Conservation (phyloP, 495 filamentous ascomycete species). For the Hypomontagnella monticulosa region DNA sequence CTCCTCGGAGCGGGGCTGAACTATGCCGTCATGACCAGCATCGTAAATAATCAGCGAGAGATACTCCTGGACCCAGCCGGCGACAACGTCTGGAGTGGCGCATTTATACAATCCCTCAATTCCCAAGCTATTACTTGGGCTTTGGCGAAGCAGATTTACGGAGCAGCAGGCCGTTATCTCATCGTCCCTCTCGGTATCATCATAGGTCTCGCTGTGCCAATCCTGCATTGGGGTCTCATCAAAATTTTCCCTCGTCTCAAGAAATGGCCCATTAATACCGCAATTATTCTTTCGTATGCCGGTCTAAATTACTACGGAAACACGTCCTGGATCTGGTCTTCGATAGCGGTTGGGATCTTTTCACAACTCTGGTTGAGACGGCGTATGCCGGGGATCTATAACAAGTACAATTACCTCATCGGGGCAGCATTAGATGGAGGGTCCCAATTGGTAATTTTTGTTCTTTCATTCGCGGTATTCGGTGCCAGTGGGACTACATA, state of each 20-base stretch:
- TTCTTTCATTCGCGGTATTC: constrained; percentile 68
- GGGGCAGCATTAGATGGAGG: constrained; percentile 66
- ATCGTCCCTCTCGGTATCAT: constrained; percentile 60
- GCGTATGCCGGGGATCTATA: constrained; percentile 60
- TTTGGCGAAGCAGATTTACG: constrained; percentile 55
- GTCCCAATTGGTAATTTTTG: constrained; percentile 60
- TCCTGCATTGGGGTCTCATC: constrained; percentile 54
- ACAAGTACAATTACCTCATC: constrained; percentile 67
- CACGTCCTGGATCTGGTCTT: constrained; percentile 54
- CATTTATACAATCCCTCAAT: constrained; percentile 51
- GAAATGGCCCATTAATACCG: constrained; percentile 48
- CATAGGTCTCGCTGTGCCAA: constrained; percentile 53
- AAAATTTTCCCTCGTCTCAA: constrained; percentile 48
- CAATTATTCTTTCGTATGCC: constrained; percentile 56
- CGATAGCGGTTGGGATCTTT: constrained; percentile 52
- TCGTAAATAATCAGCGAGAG: constrained; percentile 46
- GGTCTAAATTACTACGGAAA: constrained; percentile 58
- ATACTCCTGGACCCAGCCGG: constrained; percentile 45
- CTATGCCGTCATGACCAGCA: constrained; percentile 54
- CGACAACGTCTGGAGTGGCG: constrained; percentile 53
- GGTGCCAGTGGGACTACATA: constrained; percentile 54
- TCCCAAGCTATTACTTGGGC: constrained; percentile 55
- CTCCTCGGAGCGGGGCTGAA: constrained; percentile 54
- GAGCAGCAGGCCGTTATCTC: constrained; percentile 44
- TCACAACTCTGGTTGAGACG: constrained; percentile 64